Evolutionary conservation across 140 eudicot species (phyloP).

Genomic region (Oenanthe javanica): DNA sequence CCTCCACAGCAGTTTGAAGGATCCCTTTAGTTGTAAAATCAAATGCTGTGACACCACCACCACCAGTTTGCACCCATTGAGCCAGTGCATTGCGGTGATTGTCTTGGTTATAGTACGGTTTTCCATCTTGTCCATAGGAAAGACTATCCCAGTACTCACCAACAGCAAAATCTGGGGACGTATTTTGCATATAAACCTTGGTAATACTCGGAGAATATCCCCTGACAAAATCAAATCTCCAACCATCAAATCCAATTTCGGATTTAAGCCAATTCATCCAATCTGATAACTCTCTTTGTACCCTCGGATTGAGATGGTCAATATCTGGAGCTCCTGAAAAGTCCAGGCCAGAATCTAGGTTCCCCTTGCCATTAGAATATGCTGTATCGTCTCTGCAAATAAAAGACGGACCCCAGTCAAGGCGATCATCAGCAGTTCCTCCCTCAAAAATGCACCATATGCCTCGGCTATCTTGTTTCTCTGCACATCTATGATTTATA

Average conservation of each 20-base stretch:
- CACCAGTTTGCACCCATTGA: slow-evolving; percentile 41
- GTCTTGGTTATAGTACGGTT: slow-evolving; percentile 54
- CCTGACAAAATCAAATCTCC: slow-evolving; percentile 59
- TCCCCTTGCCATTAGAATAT: slow-evolving; percentile 55
- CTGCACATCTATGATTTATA: slow-evolving; percentile 65
- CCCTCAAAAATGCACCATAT: slow-evolving; percentile 62
- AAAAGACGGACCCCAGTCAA: slow-evolving; percentile 66
- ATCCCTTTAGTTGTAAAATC: slow-evolving; percentile 71
- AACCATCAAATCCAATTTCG: slow-evolving; percentile 68
- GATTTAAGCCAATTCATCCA: slow-evolving; percentile 81
- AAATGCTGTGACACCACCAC: slow-evolving; percentile 52
- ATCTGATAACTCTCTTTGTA: slow-evolving; percentile 63
- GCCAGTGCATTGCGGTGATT: slow-evolving; percentile 42
- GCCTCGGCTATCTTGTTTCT: slow-evolving; percentile 52
- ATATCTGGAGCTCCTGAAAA: slow-evolving; percentile 56
- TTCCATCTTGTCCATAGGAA: slow-evolving; percentile 39
- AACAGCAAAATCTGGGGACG: slow-evolving; percentile 53
- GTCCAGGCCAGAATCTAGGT: slow-evolving; percentile 49
- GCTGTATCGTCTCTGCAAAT: slow-evolving; percentile 52
- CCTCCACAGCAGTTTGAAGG: slow-evolving; percentile 70
- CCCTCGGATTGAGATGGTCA: slow-evolving; percentile 65
- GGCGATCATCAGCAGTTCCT: slow-evolving; percentile 62
- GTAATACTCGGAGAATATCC: slow-evolving; percentile 54
- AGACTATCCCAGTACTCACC: slow-evolving; percentile 55
- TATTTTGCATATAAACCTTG: slow-evolving; percentile 50